A percentile compares a stretch with the other conserved stretches of the same genome.
These are phyloP conservation scores for Pestalotiopsis sp. DNA, from an alignment of 2,329 filamentous ascomycete species.

Conservation along the genomic window DNA sequence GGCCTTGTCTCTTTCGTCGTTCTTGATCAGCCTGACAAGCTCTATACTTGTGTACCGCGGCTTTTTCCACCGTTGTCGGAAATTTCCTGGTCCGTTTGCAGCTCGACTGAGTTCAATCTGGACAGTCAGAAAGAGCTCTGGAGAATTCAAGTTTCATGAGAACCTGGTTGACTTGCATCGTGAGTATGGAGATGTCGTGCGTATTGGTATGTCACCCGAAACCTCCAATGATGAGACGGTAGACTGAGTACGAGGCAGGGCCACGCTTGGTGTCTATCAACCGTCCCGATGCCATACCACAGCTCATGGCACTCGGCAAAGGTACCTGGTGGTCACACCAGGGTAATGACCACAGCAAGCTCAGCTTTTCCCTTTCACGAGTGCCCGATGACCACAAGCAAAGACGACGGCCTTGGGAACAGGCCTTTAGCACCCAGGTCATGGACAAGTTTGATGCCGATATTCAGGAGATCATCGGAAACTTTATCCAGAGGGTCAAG, in stretches of 20 bases:
- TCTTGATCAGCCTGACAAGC: neutral
- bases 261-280: constrained; percentile 15
- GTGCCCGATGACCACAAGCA: constrained; percentile 14
- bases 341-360: constrained; percentile 11
- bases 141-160: constrained; percentile 14
- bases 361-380: constrained; percentile 15
- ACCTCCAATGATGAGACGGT: neutral
- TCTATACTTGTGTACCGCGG: constrained; percentile 16
- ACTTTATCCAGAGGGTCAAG: constrained; percentile 4
- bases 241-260: neutral
- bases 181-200: constrained; percentile 15
- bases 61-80: constrained; percentile 13
- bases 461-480: constrained; percentile 15
- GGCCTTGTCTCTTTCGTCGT: neutral
- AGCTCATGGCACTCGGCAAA: constrained; percentile 12
- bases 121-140: constrained; percentile 10
- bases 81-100: constrained; percentile 14
- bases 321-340: constrained; percentile 13
- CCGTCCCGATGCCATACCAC: constrained; percentile 14
- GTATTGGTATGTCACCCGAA: constrained; percentile 12
- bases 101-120: constrained; percentile 16
- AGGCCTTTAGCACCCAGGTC: constrained; percentile 13
- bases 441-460: constrained; percentile 9
- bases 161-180: constrained; percentile 4
- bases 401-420: constrained; percentile 16